Conservation (phyloP, 2,329 filamentous ascomycete species). For the Fusarium palustre region DNA sequence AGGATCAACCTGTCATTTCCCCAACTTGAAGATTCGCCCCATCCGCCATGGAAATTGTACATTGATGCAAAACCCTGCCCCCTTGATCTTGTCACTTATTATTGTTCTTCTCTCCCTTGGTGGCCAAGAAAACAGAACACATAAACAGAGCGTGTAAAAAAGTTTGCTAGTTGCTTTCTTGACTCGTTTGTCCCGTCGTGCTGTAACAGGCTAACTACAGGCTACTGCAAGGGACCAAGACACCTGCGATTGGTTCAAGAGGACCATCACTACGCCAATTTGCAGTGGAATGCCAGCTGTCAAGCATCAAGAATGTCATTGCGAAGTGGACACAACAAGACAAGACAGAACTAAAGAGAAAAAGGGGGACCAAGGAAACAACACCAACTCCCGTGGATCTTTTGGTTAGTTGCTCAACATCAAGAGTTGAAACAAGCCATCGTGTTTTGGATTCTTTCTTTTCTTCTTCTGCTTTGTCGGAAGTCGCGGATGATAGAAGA, state of each 20-base stretch:
- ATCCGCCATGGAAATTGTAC: constrained; percentile 17
- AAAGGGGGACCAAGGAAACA: constrained; percentile 11
- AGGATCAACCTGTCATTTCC: constrained; percentile 9
- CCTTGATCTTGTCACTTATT: not conserved
- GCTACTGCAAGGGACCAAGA: constrained; percentile 29
- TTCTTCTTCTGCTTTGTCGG: constrained; percentile 24
- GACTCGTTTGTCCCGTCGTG: constrained; percentile 20
- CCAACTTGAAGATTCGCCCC: not conserved
- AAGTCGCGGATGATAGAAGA: not conserved
- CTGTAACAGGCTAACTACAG: constrained; percentile 23
- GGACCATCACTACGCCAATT: constrained; percentile 1
- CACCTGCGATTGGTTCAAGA: constrained; percentile 11
- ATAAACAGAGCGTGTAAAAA: not conserved
- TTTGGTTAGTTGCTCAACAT: not conserved
- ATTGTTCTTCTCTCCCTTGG: not conserved
- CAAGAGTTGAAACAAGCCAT: constrained; percentile 24
- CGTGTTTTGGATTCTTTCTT: constrained; percentile 16
- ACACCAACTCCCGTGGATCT: not conserved
- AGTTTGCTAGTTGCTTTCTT: constrained; percentile 14
- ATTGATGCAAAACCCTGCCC: constrained; percentile 17
- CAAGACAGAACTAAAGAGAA: not conserved
- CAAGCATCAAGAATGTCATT: constrained; percentile 24
- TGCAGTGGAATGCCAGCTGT: constrained; percentile 22
- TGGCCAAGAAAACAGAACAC: not conserved
- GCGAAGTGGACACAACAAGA: not conserved